Evolutionary conservation across 352 stramenopile species (phyloP), one percentile per base, ranked within the genome.

Genomic region (Pseudoperonospora humuli): DNA sequence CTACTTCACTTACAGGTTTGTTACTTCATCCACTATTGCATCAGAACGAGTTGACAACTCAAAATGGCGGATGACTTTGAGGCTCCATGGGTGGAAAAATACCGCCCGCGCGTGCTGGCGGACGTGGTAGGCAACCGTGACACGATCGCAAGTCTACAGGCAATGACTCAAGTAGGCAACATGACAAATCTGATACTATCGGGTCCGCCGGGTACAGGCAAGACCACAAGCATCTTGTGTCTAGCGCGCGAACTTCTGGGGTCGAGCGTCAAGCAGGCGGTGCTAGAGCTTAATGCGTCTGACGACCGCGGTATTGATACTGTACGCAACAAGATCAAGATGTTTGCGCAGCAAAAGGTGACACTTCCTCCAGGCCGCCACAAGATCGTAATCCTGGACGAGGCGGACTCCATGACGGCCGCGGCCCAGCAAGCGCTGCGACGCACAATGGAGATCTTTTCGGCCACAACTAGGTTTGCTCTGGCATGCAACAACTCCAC

Each of bases 371-470:
- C 83, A 0, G 80, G 81, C 1, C 73, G 80, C 21, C 95, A 98
- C 63, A 99, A 99, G 72, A 95, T 99, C 51, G 95, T 99, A 54
- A 98, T 99, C 61, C 71, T 99, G 19, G 96, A 99, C 58, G 96
- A 99, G 62, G 96, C 96, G 6, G 96, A 99, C 53, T 92, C 73
- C 27, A 99, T 99, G 96, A 99, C 96, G 2, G 75, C 75, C 3
- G 92, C 92, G 1, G 96, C 96, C 1, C 96, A 99, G 70, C 96
- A 99, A 64, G 96, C 96, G 5, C 64, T 99, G 45, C 85, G 96
- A 33, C 79, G 95, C 27, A 99, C 95, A 2, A 99, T 99, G 95
- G 96, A 99, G 77, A 86, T 99, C 20, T 99, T 98, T 65, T 98
- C 93, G 34, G 83, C 80, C 50, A 98, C 96, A 5, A 99, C 96